Percentiles rank a stretch among this genome's conserved stretches.
phyloP scores from a whole-genome alignment of 2,329 filamentous ascomycete species.

The Lecanicillium sp. region DNA sequence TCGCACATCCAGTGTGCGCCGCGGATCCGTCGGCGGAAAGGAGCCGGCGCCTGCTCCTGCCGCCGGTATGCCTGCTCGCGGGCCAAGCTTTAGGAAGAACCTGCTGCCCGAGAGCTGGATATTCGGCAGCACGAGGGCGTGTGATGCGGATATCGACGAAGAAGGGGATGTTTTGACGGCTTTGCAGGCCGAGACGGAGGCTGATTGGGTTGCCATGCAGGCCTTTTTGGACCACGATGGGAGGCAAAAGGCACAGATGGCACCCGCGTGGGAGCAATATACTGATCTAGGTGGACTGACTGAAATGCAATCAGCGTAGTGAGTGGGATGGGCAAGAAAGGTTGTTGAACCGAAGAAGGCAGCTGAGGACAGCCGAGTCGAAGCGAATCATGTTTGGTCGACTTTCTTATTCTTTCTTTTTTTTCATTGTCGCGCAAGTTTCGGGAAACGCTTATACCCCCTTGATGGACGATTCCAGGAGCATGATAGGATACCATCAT shows the following conservation, averaged over 20 bases:
- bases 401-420: constrained; percentile 7
- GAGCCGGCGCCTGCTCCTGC: constrained; percentile 4
- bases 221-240: constrained; percentile 22
- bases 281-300: constrained; percentile 37
- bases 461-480: constrained; percentile 5
- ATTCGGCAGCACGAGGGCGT: constrained; percentile 2
- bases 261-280: constrained; percentile 38
- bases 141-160: constrained; percentile 13
- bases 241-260: constrained; percentile 12
- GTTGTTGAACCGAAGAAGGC: too few relatives aligned
- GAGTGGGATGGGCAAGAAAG: too few relatives aligned
- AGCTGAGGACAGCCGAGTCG: too few relatives aligned
- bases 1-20: constrained; percentile 5
- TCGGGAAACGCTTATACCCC: constrained; percentile 14
- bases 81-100: constrained; percentile 11
- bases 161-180: constrained; percentile 17
- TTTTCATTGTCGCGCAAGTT: constrained; percentile 6
- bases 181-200: constrained; percentile 18
- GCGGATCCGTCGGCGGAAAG: constrained; percentile 2
- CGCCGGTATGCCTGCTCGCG: neutral
- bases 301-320: constrained; percentile 22
- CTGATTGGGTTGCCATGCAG: constrained; percentile 29
- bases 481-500: too few relatives aligned
- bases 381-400: neutral
- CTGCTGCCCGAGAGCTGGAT: constrained; percentile 12